Evolutionary conservation across 768 basidiomycete genomes (phyloP).

Genomic region (Serendipita sp.): DNA sequence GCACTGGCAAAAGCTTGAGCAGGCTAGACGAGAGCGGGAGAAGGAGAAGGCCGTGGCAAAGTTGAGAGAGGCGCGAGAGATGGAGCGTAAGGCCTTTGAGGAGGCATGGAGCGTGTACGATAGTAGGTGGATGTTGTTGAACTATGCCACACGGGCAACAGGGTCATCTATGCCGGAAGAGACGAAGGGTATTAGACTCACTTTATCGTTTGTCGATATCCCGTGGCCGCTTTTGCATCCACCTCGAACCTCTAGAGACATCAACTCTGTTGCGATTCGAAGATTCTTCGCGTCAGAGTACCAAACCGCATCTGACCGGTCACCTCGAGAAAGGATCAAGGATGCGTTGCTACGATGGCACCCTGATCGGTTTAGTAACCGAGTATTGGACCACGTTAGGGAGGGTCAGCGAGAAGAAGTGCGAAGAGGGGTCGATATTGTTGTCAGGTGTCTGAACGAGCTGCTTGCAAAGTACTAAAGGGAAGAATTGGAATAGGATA

Average conservation of each 20-base stretch:
- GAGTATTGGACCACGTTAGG: constrained; percentile 35
- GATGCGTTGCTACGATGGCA: constrained; percentile 62
- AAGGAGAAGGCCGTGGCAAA: not conserved
- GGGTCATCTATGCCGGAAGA: not conserved
- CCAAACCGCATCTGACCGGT: constrained; percentile 37
- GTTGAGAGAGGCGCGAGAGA: not conserved
- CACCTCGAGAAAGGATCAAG: constrained; percentile 50
- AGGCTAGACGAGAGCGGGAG: constrained; percentile 1
- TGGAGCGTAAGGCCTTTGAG: not conserved
- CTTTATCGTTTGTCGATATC: constrained; percentile 39
- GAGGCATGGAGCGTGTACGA: constrained; percentile 1
- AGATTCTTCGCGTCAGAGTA: constrained; percentile 47
- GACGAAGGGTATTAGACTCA: not conserved
- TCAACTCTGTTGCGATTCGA: constrained; percentile 38
- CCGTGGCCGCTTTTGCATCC: constrained; percentile 50
- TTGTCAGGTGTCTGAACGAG: constrained; percentile 54
- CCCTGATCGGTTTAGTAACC: constrained; percentile 35
- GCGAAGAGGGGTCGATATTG: constrained; percentile 46
- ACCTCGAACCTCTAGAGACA: constrained; percentile 31
- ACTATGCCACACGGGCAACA: not conserved
- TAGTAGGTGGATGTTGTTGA: constrained; percentile 3
- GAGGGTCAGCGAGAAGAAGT: constrained; percentile 37
- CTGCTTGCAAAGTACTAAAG: constrained; percentile 25
- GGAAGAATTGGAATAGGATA: not conserved
- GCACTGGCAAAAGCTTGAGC: not conserved